Percentiles rank a stretch among this genome's conserved stretches.
These are phyloP conservation scores for Brasilioporus rufonigricans DNA, from an alignment of 768 basidiomycete species.

Conservation along the genomic window DNA sequence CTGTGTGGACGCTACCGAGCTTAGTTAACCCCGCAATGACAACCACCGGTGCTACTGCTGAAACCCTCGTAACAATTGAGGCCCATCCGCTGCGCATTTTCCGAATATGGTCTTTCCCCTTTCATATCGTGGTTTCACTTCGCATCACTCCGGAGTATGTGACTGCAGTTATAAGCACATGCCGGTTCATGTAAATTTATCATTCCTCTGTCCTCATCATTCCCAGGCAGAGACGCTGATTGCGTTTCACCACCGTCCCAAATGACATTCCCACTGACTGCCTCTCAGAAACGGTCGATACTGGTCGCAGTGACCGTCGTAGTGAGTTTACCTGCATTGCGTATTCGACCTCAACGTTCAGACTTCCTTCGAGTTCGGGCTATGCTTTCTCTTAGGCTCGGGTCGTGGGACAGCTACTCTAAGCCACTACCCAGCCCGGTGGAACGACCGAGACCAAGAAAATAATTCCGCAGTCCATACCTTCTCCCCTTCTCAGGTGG, in stretches of 20 bases:
- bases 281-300: slow-evolving; percentile 31
- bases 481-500: too few relatives aligned
- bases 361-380: slow-evolving; percentile 9
- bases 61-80: too few relatives aligned
- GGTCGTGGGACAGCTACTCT: slow-evolving; percentile 1
- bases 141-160: too few relatives aligned
- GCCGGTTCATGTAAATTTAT: not conserved
- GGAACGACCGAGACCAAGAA: not conserved
- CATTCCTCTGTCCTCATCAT: not conserved
- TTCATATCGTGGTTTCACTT: too few relatives aligned
- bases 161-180: not conserved
- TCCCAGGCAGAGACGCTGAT: too few relatives aligned
- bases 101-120: too few relatives aligned
- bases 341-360: not conserved
- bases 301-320: slow-evolving; percentile 25
- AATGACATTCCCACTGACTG: slow-evolving; percentile 27
- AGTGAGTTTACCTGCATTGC: slow-evolving; percentile 12
- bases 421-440: slow-evolving; percentile 1
- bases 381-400: slow-evolving; percentile 25
- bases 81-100: too few relatives aligned
- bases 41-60: too few relatives aligned
- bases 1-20: too few relatives aligned
- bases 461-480: not conserved
- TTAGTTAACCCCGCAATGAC: too few relatives aligned
- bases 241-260: not conserved